Base-by-base conservation (phyloP, 306 rosid genomes). In the Cucumis hystrix region DNA sequence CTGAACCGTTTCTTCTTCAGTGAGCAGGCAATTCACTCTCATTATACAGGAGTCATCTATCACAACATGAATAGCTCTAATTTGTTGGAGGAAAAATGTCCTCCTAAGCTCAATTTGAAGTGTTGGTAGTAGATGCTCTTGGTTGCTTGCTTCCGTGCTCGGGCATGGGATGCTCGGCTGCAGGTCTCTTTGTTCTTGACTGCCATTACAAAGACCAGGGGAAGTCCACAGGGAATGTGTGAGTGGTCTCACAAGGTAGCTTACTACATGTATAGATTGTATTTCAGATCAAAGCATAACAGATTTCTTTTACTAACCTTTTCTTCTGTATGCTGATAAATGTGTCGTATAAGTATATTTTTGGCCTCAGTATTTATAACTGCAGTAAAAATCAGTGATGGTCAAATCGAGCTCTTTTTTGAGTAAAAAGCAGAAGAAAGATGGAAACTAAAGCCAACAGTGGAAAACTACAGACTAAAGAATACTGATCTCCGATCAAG, bases 301-400 rank as follows among this genome's bases (percentile, higher is more conserved):
- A 74, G 16, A 33, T 40, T 17, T 6, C 52, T 47, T 28, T 82
- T 40, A 79, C 86, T 51, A 11, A 85, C 88, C 87, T 87, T 85
- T 77, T 87, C 84, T 75, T 83, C 88, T 39, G 86, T 78, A 58
- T 83, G 90, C 89, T 85, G 95, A 78, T 92, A 94, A 75, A 94
- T 89, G 80, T 94, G 93, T 81, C 97, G 88, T 67, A 92, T 76
- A 67, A 94, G 96, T 80, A 91, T 90, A 75, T 88, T 92, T 82
- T 81, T 90, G 66, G 88, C 81, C 74, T 94, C 98, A 16, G 89
- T 90, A 23, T 83, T 83, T 84, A 94, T 89, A 90, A 91, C 98
- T 94, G 93, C 83, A 81, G 64, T 58, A 59, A 68, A 55, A 70
- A 63, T 5, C 54, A 76, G 69, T 49, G 60, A 49, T 16, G 23